These are phyloP conservation scores for Entomortierella beljakovae DNA, from an alignment of 192 early-diverging fungal species.

Conservation along the genomic window DNA sequence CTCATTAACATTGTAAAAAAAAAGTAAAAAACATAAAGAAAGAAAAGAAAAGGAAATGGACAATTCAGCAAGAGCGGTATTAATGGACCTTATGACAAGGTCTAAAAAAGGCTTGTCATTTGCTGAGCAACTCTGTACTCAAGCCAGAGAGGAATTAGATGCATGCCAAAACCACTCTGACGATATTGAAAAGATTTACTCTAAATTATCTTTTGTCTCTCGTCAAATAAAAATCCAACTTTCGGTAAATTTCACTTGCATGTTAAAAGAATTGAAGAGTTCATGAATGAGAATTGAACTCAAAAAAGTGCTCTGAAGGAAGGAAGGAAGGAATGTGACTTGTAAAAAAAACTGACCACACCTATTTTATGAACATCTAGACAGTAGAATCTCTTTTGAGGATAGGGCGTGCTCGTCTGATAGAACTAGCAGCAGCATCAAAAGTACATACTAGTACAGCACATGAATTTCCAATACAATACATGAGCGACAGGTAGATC, in stretches of 20 bases:
- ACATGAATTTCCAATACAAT: not conserved
- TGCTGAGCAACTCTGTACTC: slow-evolving; percentile 47
- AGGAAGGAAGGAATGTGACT: not conserved
- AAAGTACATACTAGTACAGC: slow-evolving; percentile 15
- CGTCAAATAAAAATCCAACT: slow-evolving; percentile 50
- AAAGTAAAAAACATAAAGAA: too few species aligned
- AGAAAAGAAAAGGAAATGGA: slow-evolving; percentile 16
- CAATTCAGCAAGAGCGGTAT: slow-evolving; percentile 35
- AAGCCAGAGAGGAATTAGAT: slow-evolving; percentile 43
- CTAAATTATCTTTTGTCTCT: slow-evolving; percentile 48
- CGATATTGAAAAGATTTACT: slow-evolving; percentile 53
- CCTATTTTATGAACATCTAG: slow-evolving; percentile 1
- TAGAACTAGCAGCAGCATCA: slow-evolving; percentile 21
- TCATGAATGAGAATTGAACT: not conserved
- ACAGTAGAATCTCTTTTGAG: slow-evolving; percentile 31
- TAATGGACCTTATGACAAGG: slow-evolving; percentile 46
- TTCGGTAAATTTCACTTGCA: slow-evolving; percentile 24
- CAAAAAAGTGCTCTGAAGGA: not conserved
- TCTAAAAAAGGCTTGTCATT: slow-evolving; percentile 49
- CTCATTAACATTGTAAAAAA: too few species aligned
- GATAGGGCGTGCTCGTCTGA: slow-evolving; percentile 25
- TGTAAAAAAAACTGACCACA: not conserved
- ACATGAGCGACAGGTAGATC: too few species aligned
- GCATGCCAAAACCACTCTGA: slow-evolving; percentile 44
- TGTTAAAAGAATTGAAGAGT: not conserved